Evolutionary conservation across 2,329 filamentous ascomycete genomes (phyloP).

Genomic region (Cephalotrichum gorgonifer): DNA sequence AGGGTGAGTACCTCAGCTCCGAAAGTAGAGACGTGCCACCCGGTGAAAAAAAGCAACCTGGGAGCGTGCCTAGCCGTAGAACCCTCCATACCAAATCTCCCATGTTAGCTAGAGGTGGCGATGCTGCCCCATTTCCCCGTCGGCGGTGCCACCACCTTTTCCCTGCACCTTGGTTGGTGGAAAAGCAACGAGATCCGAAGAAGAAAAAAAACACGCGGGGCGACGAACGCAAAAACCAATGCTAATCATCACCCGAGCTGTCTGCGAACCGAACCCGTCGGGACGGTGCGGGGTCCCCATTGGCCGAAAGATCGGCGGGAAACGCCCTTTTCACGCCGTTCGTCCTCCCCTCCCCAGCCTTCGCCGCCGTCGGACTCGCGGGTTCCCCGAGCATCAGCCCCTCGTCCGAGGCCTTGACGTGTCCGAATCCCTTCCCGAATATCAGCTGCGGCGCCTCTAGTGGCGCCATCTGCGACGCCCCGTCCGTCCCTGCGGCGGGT

Average conservation of each 20-base stretch:
- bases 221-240: not conserved
- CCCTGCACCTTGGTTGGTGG: not conserved
- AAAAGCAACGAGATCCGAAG: not conserved
- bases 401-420: constrained; percentile 31
- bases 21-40: not conserved
- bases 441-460: constrained; percentile 34
- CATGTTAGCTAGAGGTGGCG: not conserved
- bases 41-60: not conserved
- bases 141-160: not conserved
- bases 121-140: not conserved
- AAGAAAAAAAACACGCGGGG: not conserved
- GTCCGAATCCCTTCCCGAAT: constrained; percentile 40
- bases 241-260: not conserved
- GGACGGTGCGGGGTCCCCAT: constrained; percentile 9
- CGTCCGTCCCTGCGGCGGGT: constrained; percentile 16
- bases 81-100: not conserved
- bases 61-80: not conserved
- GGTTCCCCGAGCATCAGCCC: constrained; percentile 24
- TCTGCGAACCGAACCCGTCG: constrained; percentile 21
- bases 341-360: not conserved
- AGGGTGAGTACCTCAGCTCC: not conserved
- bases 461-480: constrained; percentile 36
- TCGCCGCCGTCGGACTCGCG: not conserved
- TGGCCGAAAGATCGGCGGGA: not conserved
- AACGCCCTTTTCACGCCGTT: constrained; percentile 1